phyloP scores from a whole-genome alignment of 305 asterid genomes.

The Rubia tinctorum region DNA sequence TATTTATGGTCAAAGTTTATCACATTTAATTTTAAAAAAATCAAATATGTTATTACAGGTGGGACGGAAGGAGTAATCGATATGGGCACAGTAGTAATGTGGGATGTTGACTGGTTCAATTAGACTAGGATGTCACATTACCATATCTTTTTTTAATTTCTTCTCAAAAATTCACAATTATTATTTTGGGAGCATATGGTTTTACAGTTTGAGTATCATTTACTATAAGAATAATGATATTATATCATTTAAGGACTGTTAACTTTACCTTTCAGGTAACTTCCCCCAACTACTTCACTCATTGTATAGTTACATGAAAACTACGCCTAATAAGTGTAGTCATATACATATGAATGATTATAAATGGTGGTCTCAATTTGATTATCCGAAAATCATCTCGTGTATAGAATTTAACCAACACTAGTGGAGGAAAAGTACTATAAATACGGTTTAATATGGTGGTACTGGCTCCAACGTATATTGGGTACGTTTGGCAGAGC shows the following conservation, averaged over 20 bases:
- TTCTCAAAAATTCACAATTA: background rate
- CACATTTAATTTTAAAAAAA: too few relatives aligned
- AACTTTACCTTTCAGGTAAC: conserved; percentile 1
- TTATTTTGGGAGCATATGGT: background rate
- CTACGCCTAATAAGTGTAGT: background rate
- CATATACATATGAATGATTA: background rate
- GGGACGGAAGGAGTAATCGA: conserved; percentile 26
- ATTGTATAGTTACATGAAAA: conserved; percentile 5
- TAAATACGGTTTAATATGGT: too few relatives aligned
- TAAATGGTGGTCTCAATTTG: background rate
- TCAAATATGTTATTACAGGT: too few relatives aligned
- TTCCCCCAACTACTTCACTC: conserved; percentile 7
- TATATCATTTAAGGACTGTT: background rate
- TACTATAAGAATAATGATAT: background rate
- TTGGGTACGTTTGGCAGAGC: too few relatives aligned
- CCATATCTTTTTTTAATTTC: background rate
- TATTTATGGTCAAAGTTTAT: too few relatives aligned
- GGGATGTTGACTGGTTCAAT: conserved; percentile 56
- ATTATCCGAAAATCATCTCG: conserved; percentile 12
- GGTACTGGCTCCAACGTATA: too few relatives aligned
- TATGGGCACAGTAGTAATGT: conserved; percentile 21
- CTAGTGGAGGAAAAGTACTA: background rate
- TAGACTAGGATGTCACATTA: conserved; percentile 27
- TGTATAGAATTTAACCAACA: conserved; percentile 15
- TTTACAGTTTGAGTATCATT: background rate